Percentiles rank a stretch among this genome's conserved stretches.
Evolutionary conservation across 2,329 filamentous ascomycete species (phyloP).

Genomic region (Sporothrix pallida): DNA sequence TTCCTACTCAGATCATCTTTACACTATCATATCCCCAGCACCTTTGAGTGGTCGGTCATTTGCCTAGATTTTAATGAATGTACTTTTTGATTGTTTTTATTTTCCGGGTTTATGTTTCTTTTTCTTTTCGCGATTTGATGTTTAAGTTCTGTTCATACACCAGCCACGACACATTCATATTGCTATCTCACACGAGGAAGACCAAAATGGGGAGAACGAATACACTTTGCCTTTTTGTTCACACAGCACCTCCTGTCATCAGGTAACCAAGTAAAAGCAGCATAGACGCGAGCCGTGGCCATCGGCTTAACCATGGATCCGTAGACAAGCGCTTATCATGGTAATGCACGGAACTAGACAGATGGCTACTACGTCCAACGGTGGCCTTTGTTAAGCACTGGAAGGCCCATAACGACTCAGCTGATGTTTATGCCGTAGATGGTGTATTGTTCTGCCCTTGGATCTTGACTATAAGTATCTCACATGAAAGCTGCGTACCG

Average conservation of each 20-base stretch:
- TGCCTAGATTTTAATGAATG: constrained; percentile 26
- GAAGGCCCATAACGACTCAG: neutral
- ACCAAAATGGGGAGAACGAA: constrained; percentile 16
- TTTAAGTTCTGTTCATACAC: neutral
- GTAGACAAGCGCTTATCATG: neutral
- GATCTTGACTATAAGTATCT: neutral
- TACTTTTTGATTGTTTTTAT: neutral
- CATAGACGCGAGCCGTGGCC: no score
- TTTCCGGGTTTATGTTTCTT: neutral
- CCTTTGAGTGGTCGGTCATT: constrained; percentile 7
- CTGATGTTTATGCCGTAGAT: neutral
- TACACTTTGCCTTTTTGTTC: neutral
- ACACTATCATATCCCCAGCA: constrained; percentile 11
- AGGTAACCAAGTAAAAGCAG: no score
- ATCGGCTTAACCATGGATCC: neutral
- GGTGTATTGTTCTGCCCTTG: neutral
- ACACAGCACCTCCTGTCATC: neutral
- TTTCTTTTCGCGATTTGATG: neutral
- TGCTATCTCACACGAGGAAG: neutral
- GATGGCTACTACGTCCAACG: neutral
- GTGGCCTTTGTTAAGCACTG: neutral
- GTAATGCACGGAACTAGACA: neutral
- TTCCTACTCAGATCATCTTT: neutral
- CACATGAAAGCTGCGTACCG: no score
- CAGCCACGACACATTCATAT: no score